Conservation (phyloP, 1,139 yeast species). For the Saccharomyces pastorianus region DNA sequence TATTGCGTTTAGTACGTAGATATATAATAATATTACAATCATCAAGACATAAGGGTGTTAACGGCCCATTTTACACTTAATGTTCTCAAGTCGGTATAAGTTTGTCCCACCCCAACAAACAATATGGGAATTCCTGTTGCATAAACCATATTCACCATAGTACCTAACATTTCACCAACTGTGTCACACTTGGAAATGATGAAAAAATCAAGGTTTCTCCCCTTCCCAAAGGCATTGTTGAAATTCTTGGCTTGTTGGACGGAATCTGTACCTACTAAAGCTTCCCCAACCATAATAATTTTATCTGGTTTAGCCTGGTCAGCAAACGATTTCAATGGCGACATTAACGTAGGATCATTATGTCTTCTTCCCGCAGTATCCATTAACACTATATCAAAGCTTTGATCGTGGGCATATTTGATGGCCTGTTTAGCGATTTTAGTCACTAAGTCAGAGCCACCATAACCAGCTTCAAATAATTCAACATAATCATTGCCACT, state of each 20-base stretch:
- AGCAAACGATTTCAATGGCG: constrained; percentile 90
- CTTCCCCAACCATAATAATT: constrained; percentile 98
- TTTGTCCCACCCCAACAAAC: constrained; percentile 95
- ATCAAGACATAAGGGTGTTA: constrained; percentile 58
- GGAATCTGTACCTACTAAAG: constrained; percentile 93
- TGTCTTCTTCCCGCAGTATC: constrained; percentile 98
- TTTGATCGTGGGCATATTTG: constrained; percentile 55
- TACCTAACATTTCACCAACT: constrained; percentile 92
- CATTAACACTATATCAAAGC: constrained; percentile 79
- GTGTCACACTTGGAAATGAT: constrained; percentile 94
- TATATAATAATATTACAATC: neutral
- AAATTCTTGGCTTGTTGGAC: constrained; percentile 92
- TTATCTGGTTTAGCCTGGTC: constrained; percentile 93
- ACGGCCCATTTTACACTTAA: constrained; percentile 91
- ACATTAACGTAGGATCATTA: constrained; percentile 90
- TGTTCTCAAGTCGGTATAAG: constrained; percentile 90
- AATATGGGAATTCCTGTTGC: constrained; percentile 92
- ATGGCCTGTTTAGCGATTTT: constrained; percentile 93
- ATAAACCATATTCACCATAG: constrained; percentile 96
- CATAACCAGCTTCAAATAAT: constrained; percentile 89
- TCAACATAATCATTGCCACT: constrained; percentile 53
- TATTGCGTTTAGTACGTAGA: neutral
- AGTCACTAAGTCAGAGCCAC: constrained; percentile 89
- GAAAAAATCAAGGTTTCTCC: constrained; percentile 77
- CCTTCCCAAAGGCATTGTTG: constrained; percentile 88